phyloP scores from a whole-genome alignment of 768 basidiomycete species.

The Calocybe cyanea region DNA sequence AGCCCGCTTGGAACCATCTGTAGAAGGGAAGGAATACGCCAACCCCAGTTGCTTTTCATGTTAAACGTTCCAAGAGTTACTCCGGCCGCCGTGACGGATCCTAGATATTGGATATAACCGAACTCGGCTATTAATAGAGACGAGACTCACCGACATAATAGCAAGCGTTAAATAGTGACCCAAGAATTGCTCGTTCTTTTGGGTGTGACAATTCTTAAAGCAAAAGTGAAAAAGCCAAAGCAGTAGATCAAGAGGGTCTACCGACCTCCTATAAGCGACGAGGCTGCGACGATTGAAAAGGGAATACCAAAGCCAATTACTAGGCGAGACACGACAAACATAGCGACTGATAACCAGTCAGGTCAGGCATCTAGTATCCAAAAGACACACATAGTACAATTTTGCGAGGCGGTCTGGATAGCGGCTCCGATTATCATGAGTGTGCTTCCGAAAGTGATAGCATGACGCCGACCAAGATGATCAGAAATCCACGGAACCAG shows the following conservation, averaged over 20 bases:
- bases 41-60: slow-evolving; percentile 56
- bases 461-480: slow-evolving; percentile 43
- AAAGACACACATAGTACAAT: slow-evolving; percentile 37
- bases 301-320: slow-evolving; percentile 57
- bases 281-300: slow-evolving; percentile 61
- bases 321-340: slow-evolving; percentile 56
- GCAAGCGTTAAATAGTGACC: slow-evolving; percentile 60
- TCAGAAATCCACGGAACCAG: slow-evolving; percentile 50
- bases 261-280: slow-evolving; percentile 56
- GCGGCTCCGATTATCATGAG: slow-evolving; percentile 45
- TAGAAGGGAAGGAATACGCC: slow-evolving; percentile 66
- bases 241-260: background rate
- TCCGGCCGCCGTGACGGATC: slow-evolving; percentile 55
- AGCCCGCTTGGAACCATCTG: slow-evolving; percentile 51
- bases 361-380: background rate
- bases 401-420: slow-evolving; percentile 42
- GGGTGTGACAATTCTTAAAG: slow-evolving; percentile 58
- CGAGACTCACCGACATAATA: slow-evolving; percentile 47
- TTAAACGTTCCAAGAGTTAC: slow-evolving; percentile 63
- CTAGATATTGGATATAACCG: slow-evolving; percentile 19
- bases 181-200: slow-evolving; percentile 63
- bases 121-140: background rate
- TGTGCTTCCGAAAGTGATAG: slow-evolving; percentile 49
- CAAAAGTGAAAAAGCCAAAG: background rate
- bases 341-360: slow-evolving; percentile 38